These are phyloP conservation scores for Cyberlindnera saturnus DNA, from an alignment of 805 yeast genomes.

Conservation along the genomic window DNA sequence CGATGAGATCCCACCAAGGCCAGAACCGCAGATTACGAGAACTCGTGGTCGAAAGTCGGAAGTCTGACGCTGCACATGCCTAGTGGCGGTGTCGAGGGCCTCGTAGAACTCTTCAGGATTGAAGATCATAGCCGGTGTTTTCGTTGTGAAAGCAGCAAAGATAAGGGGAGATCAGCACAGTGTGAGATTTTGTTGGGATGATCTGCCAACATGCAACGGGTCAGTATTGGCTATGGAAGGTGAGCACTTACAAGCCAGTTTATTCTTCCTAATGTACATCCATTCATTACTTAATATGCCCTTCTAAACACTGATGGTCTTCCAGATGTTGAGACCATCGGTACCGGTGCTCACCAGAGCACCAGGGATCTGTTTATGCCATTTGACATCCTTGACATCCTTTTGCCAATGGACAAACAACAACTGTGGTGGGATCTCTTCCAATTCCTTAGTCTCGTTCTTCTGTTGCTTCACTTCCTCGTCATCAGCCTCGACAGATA, in stretches of 20 bases:
- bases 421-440: constrained; percentile 91
- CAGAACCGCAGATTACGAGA: constrained; percentile 90
- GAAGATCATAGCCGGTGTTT: constrained; percentile 2
- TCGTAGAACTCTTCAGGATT: constrained; percentile 9
- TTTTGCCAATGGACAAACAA: constrained; percentile 97
- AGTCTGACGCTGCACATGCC: constrained; percentile 8
- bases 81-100: constrained; percentile 14
- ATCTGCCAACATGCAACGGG: no score
- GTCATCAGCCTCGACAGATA: constrained; percentile 98
- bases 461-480: constrained; percentile 89
- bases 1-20: constrained; percentile 80
- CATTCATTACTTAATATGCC: not conserved
- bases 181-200: no score
- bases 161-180: not conserved
- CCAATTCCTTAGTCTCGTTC: constrained; percentile 69
- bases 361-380: constrained; percentile 98
- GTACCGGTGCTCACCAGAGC: constrained; percentile 91
- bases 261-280: not conserved
- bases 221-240: no score
- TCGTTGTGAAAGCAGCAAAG: not conserved
- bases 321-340: constrained; percentile 93
- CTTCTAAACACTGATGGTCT: constrained; percentile 84
- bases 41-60: constrained; percentile 44
- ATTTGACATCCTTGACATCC: constrained; percentile 94
- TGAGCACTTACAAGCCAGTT: no score